Evolutionary conservation across 345 rosid species (phyloP), one percentile per base, ranked within the genome.

Genomic region (Salix udensis): DNA sequence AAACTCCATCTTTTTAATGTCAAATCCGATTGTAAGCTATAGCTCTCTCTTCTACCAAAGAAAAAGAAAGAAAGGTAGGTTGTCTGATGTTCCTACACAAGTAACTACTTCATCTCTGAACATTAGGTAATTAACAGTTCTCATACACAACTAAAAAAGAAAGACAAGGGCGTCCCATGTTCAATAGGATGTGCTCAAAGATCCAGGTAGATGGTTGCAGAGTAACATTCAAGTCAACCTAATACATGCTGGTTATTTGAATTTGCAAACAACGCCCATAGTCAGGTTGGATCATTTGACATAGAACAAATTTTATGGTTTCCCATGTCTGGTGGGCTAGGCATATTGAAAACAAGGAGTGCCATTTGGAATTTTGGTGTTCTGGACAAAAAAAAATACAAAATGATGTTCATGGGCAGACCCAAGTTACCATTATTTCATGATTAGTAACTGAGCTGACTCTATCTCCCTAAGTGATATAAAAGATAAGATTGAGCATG

Each of bases 1-100:
- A 70, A 69, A 44, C n/a, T 46, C 73, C 28, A n/a, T 68, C 53
- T 68, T 68, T 68, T 58, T 13, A 58, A 58, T n/a, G 28, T 4
- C 64, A 58, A 23, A 58, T 23, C 28, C 15, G 4, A 12, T 13
- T 24, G 12, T 23, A 58, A 14, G 9, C 15, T 12, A 58, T 2
- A 11, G 6, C 4, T 58, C 6, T 55, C 28, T n/a, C 24, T 58
- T 58, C 28, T n/a, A 7, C 13, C 62, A 23, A 4, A 58, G 28
- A 21, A 58, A 58, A 58, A 58, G 1, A 23, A 53, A 53, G 1
- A 9, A 58, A 58, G 5, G 10, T 9, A 58, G 28, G 64, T 3
- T 58, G 64, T 58, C 5, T 58, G 28, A 23, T 23, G 11, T 14
- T 44, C 21, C 60, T 44, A 5, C 24, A 18, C 7, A 28, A 4